Evolutionary conservation across 2,329 filamentous ascomycete species (phyloP).

Genomic region (Emmonsiellopsis sp.): DNA sequence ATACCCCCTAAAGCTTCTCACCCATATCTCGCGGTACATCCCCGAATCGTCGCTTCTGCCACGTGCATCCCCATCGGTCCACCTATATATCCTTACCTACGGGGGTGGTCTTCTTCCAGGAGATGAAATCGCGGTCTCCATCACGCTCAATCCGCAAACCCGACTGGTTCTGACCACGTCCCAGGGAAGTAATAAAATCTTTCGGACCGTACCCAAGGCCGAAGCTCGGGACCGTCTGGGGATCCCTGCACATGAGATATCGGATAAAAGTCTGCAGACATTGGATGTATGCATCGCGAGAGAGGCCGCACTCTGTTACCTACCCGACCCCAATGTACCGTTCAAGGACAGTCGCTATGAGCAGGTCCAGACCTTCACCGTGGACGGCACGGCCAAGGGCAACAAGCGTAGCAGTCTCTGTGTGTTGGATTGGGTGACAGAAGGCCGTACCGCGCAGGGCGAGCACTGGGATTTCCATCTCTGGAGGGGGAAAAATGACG

Average conservation of each 20-base stretch:
- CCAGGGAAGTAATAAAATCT: constrained; percentile 87
- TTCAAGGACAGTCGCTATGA: constrained; percentile 77
- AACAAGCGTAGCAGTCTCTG: constrained; percentile 50
- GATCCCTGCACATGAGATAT: constrained; percentile 17
- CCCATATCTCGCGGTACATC: constrained; percentile 58
- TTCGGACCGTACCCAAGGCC: constrained; percentile 56
- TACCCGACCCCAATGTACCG: constrained; percentile 91
- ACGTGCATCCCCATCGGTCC: constrained; percentile 46
- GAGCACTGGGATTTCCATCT: constrained; percentile 77
- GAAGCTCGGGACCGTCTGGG: constrained; percentile 30
- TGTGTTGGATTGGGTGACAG: constrained; percentile 87
- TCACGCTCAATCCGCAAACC: constrained; percentile 56
- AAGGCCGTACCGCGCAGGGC: constrained; percentile 73
- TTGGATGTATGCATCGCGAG: constrained; percentile 41
- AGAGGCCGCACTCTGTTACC: constrained; percentile 49
- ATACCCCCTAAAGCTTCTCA: constrained; percentile 90
- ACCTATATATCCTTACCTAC: constrained; percentile 87
- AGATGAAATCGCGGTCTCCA: constrained; percentile 65
- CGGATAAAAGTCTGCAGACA: constrained; percentile 38
- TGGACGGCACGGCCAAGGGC: background rate
- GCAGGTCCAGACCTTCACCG: constrained; percentile 69
- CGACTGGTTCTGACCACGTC: constrained; percentile 53
- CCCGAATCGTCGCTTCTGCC: constrained; percentile 36
- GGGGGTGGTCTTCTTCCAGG: constrained; percentile 87
- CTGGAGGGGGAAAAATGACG: constrained; percentile 80